Evolutionary conservation across 2,329 filamentous ascomycete genomes (phyloP).

Genomic region (Didymella keratinophila): DNA sequence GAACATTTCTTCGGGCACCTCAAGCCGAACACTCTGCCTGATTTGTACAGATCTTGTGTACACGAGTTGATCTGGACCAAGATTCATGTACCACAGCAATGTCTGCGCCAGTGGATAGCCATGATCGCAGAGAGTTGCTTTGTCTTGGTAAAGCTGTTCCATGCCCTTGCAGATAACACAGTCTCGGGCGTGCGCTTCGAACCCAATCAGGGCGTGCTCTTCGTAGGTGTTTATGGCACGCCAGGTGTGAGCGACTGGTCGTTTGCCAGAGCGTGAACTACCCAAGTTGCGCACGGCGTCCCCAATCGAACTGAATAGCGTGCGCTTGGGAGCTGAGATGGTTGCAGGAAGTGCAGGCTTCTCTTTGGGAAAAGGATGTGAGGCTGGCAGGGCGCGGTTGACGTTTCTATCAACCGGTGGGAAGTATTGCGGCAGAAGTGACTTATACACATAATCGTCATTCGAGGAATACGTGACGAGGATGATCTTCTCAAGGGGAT

Average conservation of each 20-base stretch:
- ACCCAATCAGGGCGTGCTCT: constrained; percentile 31
- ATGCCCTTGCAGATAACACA: constrained; percentile 35
- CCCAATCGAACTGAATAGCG: constrained; percentile 30
- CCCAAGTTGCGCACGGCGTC: constrained; percentile 36
- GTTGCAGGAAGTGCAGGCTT: not conserved
- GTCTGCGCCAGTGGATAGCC: constrained; percentile 34
- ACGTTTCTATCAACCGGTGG: constrained; percentile 33
- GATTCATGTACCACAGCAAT: constrained; percentile 33
- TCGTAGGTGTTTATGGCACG: constrained; percentile 29
- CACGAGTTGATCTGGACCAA: constrained; percentile 31
- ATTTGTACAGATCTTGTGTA: constrained; percentile 29
- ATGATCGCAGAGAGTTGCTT: constrained; percentile 28
- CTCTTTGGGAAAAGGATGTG: not conserved
- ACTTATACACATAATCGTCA: constrained; percentile 45
- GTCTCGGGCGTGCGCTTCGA: constrained; percentile 38
- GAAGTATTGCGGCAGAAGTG: constrained; percentile 43
- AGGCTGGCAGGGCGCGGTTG: constrained; percentile 19
- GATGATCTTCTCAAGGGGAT: constrained; percentile 39
- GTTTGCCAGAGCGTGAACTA: constrained; percentile 18
- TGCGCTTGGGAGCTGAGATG: constrained; percentile 22
- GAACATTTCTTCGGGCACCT: constrained; percentile 32
- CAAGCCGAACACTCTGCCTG: constrained; percentile 23
- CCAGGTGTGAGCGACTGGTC: constrained; percentile 21
- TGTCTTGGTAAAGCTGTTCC: constrained; percentile 30
- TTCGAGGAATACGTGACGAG: constrained; percentile 41